These are phyloP conservation scores for Aquilaria yunnanensis DNA, from an alignment of 345 rosid species.

Conservation along the genomic window DNA sequence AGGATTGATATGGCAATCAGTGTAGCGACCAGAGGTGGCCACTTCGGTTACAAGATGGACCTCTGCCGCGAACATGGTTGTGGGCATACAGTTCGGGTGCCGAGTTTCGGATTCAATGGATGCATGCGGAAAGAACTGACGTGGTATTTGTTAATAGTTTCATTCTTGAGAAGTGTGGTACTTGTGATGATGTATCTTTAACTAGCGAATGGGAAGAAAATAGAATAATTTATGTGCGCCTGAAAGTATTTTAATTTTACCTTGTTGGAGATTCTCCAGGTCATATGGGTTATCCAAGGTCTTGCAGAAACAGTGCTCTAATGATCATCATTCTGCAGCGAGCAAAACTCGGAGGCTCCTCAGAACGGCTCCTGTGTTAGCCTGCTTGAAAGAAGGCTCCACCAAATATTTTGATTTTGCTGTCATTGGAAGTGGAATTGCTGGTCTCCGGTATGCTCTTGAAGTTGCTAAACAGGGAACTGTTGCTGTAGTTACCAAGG, in stretches of 20 bases:
- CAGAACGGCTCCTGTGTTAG: conserved; percentile 25
- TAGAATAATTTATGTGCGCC: too few species aligned
- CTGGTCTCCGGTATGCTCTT: conserved; percentile 91
- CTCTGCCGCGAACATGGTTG: conserved; percentile 27
- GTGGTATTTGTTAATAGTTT: conserved; percentile 37
- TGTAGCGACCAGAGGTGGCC: conserved; percentile 42
- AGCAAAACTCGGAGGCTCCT: conserved; percentile 27
- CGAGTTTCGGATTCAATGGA: conserved; percentile 31
- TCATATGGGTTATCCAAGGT: conserved; percentile 44
- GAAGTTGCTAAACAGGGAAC: conserved; percentile 92
- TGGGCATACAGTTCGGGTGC: conserved; percentile 30
- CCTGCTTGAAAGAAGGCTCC: conserved; percentile 37
- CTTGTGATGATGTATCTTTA: neutral
- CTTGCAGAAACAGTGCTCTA: conserved; percentile 34
- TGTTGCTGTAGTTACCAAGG: conserved; percentile 91
- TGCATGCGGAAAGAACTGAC: conserved; percentile 45
- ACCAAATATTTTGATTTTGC: conserved; percentile 80
- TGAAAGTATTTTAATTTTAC: neutral
- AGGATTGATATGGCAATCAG: conserved; percentile 41
- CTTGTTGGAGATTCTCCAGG: conserved; percentile 32
- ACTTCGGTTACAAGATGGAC: conserved; percentile 27
- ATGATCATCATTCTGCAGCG: conserved; percentile 18
- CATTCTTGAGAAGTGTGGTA: neutral
- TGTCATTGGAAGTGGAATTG: conserved; percentile 95
- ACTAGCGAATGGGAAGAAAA: too few species aligned